Evolutionary conservation across 139 green algal species (phyloP).

Genomic region (Chlorella sorokiniana): DNA sequence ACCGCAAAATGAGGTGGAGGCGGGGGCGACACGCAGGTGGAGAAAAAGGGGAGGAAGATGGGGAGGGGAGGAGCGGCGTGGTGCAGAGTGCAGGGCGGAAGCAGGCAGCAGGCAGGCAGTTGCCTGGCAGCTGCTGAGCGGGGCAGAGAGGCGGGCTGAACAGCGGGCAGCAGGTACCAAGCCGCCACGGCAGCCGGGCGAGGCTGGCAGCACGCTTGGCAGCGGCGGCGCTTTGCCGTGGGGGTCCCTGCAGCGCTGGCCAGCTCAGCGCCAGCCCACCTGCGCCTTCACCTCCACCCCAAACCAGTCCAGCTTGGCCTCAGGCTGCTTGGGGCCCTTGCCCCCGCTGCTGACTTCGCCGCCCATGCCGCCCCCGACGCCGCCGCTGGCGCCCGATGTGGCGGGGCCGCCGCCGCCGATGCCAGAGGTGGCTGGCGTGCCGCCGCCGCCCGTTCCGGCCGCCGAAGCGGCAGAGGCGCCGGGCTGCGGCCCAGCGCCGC

Average conservation of each 20-base stretch:
- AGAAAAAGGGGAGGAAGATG: too few relatives aligned
- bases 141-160: too few relatives aligned
- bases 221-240: too few relatives aligned
- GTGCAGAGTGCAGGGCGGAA: neutral
- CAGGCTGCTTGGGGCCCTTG: constrained; percentile 11
- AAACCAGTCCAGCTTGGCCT: constrained; percentile 91
- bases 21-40: neutral
- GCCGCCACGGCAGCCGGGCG: too few relatives aligned
- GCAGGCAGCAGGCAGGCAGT: too few relatives aligned
- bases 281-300: constrained; percentile 77
- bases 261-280: too few relatives aligned
- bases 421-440: neutral
- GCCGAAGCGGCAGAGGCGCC: neutral
- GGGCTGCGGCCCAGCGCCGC: neutral
- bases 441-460: neutral
- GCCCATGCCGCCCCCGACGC: neutral
- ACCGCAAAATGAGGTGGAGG: neutral
- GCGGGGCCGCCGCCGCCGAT: neutral
- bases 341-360: neutral
- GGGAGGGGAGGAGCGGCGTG: neutral
- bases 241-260: too few relatives aligned
- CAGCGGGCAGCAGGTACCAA: too few relatives aligned
- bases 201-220: too few relatives aligned
- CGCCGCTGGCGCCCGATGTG: neutral
- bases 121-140: too few relatives aligned